Evolutionary conservation across 75 land plant species (phyloP), one percentile per base, ranked within the genome.

Genomic region (Sequoiadendron giganteum): DNA sequence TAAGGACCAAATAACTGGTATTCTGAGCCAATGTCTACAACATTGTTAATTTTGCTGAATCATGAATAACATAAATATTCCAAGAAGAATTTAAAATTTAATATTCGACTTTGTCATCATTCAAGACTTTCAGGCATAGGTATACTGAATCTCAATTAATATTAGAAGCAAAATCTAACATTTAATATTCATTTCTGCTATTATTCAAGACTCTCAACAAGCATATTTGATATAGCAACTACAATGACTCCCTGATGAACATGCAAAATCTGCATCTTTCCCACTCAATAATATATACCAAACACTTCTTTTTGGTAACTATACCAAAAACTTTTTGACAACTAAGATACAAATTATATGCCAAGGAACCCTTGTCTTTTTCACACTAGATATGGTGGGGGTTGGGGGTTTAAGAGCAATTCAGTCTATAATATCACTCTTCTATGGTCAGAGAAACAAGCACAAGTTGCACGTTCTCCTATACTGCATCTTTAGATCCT

Each of bases 141-240:
- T 40, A 7, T 79, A 42, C 1, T 79, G 45, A 79, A 19, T 79
- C 28, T 8, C n/a, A 21, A 21, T 7, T 25, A 25, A 79, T 1
- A 40, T 39, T 6, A 19, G 82, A 19, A 19, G 43, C 34, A 21
- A 21, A 40, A 40, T 8, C 28, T 40, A 40, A 21, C 9, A 21
- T 79, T 79, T 21, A 7, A 79, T 42, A 40, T 39, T 78, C 81
- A 78, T 43, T 79, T 79, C 43, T 79, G 82, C 16, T 79, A 77
- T 40, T 42, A 79, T 79, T 19, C 28, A 42, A 79, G 28, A 42
- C 28, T 79, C 82, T 79, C 42, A 79, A 79, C 47, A 42, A 79
- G 21, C 28, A 79, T 42, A 39, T 8, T 40, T 78, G 18, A 39
- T 78, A 40, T 19, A 79, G 82, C 10, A 39, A 38, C 42, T 16